These are phyloP conservation scores for Musa itinerans DNA, from an alignment of 176 grass and related monocot species.

Conservation along the genomic window DNA sequence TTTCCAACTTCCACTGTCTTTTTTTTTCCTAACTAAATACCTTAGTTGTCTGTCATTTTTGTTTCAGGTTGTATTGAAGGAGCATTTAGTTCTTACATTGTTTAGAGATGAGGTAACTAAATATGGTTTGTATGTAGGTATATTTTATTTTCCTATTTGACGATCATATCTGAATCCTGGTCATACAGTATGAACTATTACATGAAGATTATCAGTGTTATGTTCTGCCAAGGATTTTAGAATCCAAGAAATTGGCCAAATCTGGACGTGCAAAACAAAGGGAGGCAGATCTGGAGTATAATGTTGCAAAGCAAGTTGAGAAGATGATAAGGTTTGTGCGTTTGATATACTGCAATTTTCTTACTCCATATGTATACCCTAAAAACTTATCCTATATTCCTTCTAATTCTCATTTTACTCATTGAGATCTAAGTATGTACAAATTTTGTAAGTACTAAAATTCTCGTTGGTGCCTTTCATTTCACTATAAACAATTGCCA, in stretches of 20 bases:
- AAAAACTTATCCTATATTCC: constrained; percentile 3
- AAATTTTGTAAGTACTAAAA: too few species aligned
- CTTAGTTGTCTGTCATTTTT: constrained; percentile 2
- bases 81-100: constrained; percentile 79
- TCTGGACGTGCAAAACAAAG: constrained; percentile 97
- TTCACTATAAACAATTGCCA: too few species aligned
- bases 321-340: constrained; percentile 89
- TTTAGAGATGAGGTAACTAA: constrained; percentile 93
- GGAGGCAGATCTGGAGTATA: constrained; percentile 98
- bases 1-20: neutral
- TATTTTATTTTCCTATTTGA: constrained; percentile 21
- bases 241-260: constrained; percentile 96
- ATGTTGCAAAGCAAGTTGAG: constrained; percentile 95
- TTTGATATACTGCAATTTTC: constrained; percentile 16
- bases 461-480: too few species aligned
- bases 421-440: neutral
- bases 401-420: neutral
- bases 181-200: constrained; percentile 66
- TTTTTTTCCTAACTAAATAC: neutral
- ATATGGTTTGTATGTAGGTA: constrained; percentile 9
- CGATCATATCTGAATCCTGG: constrained; percentile 19
- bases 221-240: constrained; percentile 87
- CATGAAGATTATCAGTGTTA: constrained; percentile 95
- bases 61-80: constrained; percentile 93
- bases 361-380: constrained; percentile 12